A percentile compares a stretch with the other conserved stretches of the same genome.
phyloP scores from a whole-genome alignment of 371 early-diverging fungal genomes.

The Haplosporangium sp. region DNA sequence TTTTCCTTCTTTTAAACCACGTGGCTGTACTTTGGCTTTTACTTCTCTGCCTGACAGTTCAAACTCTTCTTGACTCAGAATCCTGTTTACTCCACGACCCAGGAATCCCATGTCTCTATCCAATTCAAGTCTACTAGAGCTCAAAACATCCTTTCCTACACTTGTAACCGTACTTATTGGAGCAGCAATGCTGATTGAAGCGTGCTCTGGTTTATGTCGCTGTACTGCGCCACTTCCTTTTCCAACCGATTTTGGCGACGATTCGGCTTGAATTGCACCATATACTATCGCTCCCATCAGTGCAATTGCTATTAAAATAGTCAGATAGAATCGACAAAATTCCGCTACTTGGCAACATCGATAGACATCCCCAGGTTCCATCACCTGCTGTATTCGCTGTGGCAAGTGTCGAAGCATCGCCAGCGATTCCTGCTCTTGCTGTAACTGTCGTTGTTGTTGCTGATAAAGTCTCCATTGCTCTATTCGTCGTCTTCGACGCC shows the following conservation, averaged over 20 bases:
- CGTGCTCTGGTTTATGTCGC: not conserved
- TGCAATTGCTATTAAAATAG: constrained; percentile 29
- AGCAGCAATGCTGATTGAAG: not conserved
- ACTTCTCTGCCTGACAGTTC: not conserved
- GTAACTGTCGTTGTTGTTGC: constrained; percentile 14
- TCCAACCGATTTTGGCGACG: not conserved
- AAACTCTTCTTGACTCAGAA: not conserved
- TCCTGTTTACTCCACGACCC: not conserved
- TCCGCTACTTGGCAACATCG: constrained; percentile 28
- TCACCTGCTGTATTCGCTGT: constrained; percentile 1
- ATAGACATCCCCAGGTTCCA: constrained; percentile 12
- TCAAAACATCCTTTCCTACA: not conserved
- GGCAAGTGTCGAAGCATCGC: constrained; percentile 18
- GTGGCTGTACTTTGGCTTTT: not conserved
- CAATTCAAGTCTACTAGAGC: not conserved
- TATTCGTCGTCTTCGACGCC: constrained; percentile 24
- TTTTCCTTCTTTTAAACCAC: not conserved
- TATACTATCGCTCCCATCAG: constrained; percentile 49
- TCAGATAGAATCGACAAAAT: constrained; percentile 50
- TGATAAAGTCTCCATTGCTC: constrained; percentile 21
- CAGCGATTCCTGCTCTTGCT: constrained; percentile 14
- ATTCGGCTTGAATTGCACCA: constrained; percentile 30
- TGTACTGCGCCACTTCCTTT: not conserved
- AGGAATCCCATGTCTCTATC: not conserved
- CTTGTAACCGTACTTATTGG: not conserved